Base-by-base conservation (phyloP, 495 filamentous ascomycete species). In the Cladorrhinum samala region DNA sequence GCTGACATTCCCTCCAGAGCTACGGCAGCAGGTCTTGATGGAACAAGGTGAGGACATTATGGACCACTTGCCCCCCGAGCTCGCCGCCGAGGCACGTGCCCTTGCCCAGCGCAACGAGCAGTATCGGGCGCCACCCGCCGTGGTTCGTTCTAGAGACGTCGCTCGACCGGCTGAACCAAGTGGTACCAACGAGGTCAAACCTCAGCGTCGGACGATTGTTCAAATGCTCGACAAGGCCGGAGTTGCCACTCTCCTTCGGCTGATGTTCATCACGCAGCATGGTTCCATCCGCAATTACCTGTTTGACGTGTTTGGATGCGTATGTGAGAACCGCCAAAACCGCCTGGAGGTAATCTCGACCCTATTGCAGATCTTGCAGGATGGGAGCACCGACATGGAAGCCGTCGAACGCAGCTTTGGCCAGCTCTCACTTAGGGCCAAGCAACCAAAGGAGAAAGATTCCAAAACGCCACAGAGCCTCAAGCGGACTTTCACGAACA, bases 181-280 rank as follows among this genome's bases (percentile, higher is more conserved):
- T 9, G 70, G 55, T 9, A 62, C 66, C 14, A 59, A 49, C 24
- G 71, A 76, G 24, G 44, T 45, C 19, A 94, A 95, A 69, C 77
- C 82, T 20, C 82, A 85, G 57, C 81, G 89, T 51, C 83, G 84
- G 60, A 85, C 87, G 19, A 85, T 89, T 46, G 84, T 95, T 25
- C 93, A 99, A 68, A 95, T 97, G 85, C 81, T 97, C 4, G 94
- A 99, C 70, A 96, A 95, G 66, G 79, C 91, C 50, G 93, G 93
- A 21, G 83, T 99, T 65, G 93, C 94, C 19, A 96, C 93, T 9
- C 71, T 99, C 7, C 79, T 99, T 30, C 88, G 93, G 14, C 77
- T 99, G 11, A 96, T 99, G 92, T 99, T 99, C 65, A 86, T 96
- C 55, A 85, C 88, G 40, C 88, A 95, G 55, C 87, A 91, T 49